Base-by-base conservation (phyloP, 2,329 filamentous ascomycete genomes). In the Elsinoe batatas region DNA sequence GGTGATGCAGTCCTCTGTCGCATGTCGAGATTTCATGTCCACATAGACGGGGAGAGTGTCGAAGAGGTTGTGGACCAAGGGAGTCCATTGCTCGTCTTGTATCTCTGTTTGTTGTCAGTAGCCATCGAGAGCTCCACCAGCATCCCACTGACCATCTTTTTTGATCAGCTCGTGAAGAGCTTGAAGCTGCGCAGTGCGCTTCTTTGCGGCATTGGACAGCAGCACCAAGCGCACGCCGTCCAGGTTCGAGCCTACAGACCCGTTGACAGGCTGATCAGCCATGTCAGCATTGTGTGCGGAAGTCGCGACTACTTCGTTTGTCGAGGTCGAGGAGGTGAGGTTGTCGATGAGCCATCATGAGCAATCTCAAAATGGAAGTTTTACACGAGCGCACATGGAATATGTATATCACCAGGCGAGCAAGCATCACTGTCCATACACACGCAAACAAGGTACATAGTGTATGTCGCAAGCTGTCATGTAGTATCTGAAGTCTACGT, bases 21-120 rank as follows among this genome's bases (percentile, higher is more conserved):
- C 89, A 63, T 83, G 79, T 63, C 93, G 82, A 43, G 93, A 97
- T 61, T 81, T 76, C 64, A 91, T 83, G 72, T 98, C 93, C 70
- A 83, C 75, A 71, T 97, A 98, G 63, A 87, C 82, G 59, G 88
- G 81, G 67, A 96, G 90, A 53, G 91, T 96, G 68, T 83, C 82
- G 73, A 97, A 91, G 32, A 98, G 80, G 33, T 90, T 75, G 59
- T 82, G 79, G 60, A 95, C 74, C 49, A 68, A 57, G 30, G 61
- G 57, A 50, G 64, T 57, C 47, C 64, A 30, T 40, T 67, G 62
- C 35, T 63, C 51, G 26, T 54, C 38, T 54, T 57, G 44, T 33
- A 56, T 33, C 26, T 57, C 59, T 59, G 53, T 12, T 12, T 6
- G 4, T 3, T 49, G 50, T 56, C 53, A 46, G 50, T 13, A 37